phyloP scores from a whole-genome alignment of 306 rosid species.

The Glycine latifolia region DNA sequence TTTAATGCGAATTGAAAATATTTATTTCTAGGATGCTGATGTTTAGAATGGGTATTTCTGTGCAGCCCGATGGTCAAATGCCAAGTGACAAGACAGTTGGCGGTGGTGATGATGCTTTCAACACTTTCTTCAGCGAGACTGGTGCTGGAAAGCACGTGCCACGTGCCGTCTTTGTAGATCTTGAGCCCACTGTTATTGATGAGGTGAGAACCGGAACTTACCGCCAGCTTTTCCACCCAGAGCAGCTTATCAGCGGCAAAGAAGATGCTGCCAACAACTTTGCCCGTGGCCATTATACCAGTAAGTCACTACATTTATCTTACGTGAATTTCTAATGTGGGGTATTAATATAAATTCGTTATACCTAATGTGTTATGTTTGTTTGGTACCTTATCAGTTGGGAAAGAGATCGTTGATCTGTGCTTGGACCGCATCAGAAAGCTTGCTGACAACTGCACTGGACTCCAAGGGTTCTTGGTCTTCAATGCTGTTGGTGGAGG shows the following conservation, averaged over 20 bases:
- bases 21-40: not conserved
- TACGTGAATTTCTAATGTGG: too few species aligned
- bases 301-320: slow-evolving; percentile 37
- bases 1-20: not conserved
- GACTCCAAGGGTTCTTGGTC: slow-evolving; percentile 91
- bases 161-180: slow-evolving; percentile 86
- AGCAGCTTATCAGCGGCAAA: slow-evolving; percentile 94
- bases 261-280: slow-evolving; percentile 99
- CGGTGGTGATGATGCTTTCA: slow-evolving; percentile 91
- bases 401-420: slow-evolving; percentile 92
- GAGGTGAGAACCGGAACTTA: slow-evolving; percentile 91
- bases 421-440: slow-evolving; percentile 93
- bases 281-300: slow-evolving; percentile 97
- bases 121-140: slow-evolving; percentile 93
- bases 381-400: slow-evolving; percentile 53
- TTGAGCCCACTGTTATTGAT: slow-evolving; percentile 91
- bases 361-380: not conserved
- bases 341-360: not conserved
- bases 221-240: slow-evolving; percentile 96
- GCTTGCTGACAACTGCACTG: slow-evolving; percentile 95
- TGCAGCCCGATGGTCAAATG: slow-evolving; percentile 95
- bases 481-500: slow-evolving; percentile 97
- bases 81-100: slow-evolving; percentile 86
- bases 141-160: slow-evolving; percentile 95
- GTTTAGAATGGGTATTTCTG: not conserved